These are phyloP conservation scores for Penicillium sp. DNA, from an alignment of 2,329 filamentous ascomycete species.

Conservation along the genomic window DNA sequence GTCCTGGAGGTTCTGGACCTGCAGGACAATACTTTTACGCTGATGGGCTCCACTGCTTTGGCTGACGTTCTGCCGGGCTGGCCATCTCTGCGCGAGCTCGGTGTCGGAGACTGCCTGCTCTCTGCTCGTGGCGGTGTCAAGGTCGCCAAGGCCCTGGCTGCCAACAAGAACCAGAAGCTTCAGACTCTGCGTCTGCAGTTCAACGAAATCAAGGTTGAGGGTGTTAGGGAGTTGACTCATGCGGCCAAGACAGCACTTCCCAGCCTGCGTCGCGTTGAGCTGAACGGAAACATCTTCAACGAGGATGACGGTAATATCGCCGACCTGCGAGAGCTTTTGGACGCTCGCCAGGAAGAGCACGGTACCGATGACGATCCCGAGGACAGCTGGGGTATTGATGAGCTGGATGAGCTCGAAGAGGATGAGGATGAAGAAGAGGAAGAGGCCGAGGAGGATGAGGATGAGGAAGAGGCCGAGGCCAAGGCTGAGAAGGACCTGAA, in stretches of 20 bases:
- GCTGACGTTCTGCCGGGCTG: constrained; percentile 69
- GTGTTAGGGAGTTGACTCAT: constrained; percentile 64
- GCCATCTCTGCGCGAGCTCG: constrained; percentile 72
- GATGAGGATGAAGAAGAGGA: constrained; percentile 65
- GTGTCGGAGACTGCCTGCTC: constrained; percentile 82
- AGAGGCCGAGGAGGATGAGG: constrained; percentile 63
- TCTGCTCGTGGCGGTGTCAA: constrained; percentile 69
- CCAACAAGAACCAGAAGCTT: constrained; percentile 72
- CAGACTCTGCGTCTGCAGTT: constrained; percentile 80
- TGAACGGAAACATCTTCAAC: constrained; percentile 92
- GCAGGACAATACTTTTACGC: constrained; percentile 96
- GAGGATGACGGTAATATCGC: constrained; percentile 74
- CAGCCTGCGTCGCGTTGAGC: constrained; percentile 73
- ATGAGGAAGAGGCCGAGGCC: constrained; percentile 58
- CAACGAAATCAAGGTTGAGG: constrained; percentile 82
- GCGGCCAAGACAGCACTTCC: constrained; percentile 67
- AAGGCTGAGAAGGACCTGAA: constrained; percentile 66
- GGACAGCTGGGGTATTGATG: constrained; percentile 78
- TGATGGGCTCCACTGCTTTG: constrained; percentile 70
- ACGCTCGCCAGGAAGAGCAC: constrained; percentile 69
- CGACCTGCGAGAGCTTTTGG: constrained; percentile 64
- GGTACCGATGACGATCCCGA: constrained; percentile 61
- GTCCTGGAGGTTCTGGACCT: constrained; percentile 74
- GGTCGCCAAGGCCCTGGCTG: constrained; percentile 65
- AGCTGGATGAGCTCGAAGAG: constrained; percentile 78